Evolutionary conservation across 768 basidiomycete genomes (phyloP).

Genomic region (Boletus edulis): DNA sequence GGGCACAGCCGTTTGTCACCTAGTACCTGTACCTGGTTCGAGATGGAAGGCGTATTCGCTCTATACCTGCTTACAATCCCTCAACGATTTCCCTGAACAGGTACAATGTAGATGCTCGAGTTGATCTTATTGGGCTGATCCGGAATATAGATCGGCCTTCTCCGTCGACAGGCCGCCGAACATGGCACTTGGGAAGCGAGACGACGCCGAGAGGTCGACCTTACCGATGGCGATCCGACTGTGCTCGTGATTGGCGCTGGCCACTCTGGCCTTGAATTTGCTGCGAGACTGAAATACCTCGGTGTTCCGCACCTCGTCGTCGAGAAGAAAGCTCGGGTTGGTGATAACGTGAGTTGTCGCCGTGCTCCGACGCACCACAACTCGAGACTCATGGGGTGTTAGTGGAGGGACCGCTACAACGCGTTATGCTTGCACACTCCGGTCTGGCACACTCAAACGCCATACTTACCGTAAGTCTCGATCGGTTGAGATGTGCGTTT

Average conservation of each 20-base stretch:
- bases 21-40: constrained; percentile 42
- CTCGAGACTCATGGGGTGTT: background rate
- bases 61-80: constrained; percentile 58
- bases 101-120: background rate
- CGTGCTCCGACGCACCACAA: background rate
- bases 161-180: background rate
- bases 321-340: constrained; percentile 50
- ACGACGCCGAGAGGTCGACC: constrained; percentile 22
- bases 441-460: constrained; percentile 54
- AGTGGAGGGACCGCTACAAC: constrained; percentile 60
- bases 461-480: constrained; percentile 48
- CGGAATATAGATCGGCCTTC: background rate
- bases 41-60: constrained; percentile 60
- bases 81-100: constrained; percentile 47
- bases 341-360: constrained; percentile 38
- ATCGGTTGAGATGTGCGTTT: background rate
- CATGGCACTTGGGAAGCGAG: constrained; percentile 46
- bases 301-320: constrained; percentile 54
- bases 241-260: constrained; percentile 66
- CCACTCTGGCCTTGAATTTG: constrained; percentile 63
- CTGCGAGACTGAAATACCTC: constrained; percentile 61
- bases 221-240: constrained; percentile 46
- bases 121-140: background rate
- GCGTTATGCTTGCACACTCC: constrained; percentile 54
- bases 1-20: constrained; percentile 50